Percentiles rank a stretch among this genome's conserved stretches.
Conservation (phyloP, 2,329 filamentous ascomycete species). For the Thielaviopsis populi region DNA sequence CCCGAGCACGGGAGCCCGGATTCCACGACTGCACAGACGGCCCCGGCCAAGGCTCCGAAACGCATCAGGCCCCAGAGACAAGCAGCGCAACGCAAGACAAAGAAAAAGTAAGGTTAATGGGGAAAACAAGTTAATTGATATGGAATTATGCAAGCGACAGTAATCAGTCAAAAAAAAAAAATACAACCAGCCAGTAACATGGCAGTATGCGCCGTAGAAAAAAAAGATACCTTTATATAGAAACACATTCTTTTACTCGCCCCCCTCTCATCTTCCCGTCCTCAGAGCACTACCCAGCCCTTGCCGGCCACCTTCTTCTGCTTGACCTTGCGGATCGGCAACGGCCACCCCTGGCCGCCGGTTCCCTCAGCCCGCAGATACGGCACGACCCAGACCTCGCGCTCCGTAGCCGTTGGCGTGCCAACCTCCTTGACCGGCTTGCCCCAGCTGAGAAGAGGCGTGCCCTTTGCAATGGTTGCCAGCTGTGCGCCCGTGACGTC, state of each 20-base stretch:
- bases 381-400: conserved; percentile 75
- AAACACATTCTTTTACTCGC: neutral
- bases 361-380: conserved; percentile 54
- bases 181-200: neutral
- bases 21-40: neutral
- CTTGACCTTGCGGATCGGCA: conserved; percentile 70
- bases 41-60: neutral
- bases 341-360: conserved; percentile 61
- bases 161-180: neutral
- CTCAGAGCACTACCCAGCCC: conserved; percentile 57
- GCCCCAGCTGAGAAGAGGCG: conserved; percentile 66
- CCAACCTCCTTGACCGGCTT: conserved; percentile 81
- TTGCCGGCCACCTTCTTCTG: conserved; percentile 59
- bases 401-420: conserved; percentile 27
- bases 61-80: neutral
- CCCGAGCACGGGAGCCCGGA: neutral
- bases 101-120: neutral
- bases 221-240: neutral
- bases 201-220: neutral
- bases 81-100: neutral
- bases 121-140: neutral
- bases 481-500: conserved; percentile 63
- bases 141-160: neutral
- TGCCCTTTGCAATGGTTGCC: conserved; percentile 64
- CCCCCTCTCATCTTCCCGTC: neutral